Evolutionary conservation across 768 basidiomycete genomes (phyloP).

Genomic region (Hebeloma cylindrosporum): DNA sequence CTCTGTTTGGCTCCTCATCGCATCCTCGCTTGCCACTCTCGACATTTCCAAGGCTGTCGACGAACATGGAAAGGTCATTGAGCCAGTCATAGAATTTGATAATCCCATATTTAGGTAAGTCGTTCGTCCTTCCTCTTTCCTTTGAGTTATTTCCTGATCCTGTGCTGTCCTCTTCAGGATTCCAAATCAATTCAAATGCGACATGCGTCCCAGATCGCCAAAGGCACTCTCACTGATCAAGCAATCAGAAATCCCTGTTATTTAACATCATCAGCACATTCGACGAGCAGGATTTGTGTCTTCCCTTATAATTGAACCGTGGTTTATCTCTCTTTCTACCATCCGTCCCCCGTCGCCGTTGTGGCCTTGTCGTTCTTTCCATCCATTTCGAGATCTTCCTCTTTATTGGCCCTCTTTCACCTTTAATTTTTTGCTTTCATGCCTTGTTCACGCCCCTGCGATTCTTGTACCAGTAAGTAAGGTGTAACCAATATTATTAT

Average conservation of each 20-base stretch:
- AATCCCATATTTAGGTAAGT: constrained; percentile 29
- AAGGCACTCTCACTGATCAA: constrained; percentile 20
- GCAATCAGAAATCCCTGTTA: constrained; percentile 9
- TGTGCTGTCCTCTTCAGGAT: constrained; percentile 14
- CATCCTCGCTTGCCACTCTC: constrained; percentile 17
- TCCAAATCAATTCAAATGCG: constrained; percentile 26
- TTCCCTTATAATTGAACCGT: too few species aligned
- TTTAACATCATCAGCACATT: too few species aligned
- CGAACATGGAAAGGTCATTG: constrained; percentile 24
- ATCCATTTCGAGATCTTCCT: too few species aligned
- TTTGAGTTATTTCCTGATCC: neutral
- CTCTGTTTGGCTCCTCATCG: constrained; percentile 22
- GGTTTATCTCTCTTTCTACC: too few species aligned
- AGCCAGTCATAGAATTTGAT: constrained; percentile 25
- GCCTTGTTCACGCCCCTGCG: too few species aligned
- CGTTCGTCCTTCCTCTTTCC: neutral
- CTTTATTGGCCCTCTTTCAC: too few species aligned
- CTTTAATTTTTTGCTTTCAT: too few species aligned
- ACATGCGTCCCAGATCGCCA: constrained; percentile 26
- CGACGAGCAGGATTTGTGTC: too few species aligned
- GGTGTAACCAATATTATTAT: too few species aligned
- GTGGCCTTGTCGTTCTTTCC: too few species aligned
- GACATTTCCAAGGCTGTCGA: constrained; percentile 26
- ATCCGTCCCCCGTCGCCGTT: too few species aligned
- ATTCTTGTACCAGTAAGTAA: too few species aligned